phyloP scores from a whole-genome alignment of 2,329 filamentous ascomycete species.

The Byssothecium circinans region DNA sequence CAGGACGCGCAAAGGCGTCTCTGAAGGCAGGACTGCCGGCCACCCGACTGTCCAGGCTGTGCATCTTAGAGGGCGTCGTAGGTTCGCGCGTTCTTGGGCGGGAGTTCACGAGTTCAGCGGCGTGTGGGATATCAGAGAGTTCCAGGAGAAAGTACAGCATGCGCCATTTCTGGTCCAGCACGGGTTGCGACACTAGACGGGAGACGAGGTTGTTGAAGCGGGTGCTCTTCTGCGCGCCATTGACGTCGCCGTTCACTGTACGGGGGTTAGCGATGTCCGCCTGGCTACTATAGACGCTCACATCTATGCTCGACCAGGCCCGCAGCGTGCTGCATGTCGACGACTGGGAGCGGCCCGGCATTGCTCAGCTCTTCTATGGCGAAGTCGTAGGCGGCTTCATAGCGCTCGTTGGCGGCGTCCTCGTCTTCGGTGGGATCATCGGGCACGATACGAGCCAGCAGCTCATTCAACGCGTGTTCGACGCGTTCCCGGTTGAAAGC shows the following conservation, averaged over 20 bases:
- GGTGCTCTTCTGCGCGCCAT: conserved; percentile 68
- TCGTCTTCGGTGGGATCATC: conserved; percentile 67
- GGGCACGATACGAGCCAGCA: conserved; percentile 75
- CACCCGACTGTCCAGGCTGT: conserved; percentile 12
- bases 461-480: conserved; percentile 74
- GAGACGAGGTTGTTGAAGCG: conserved; percentile 91
- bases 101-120: conserved; percentile 15
- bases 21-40: conserved; percentile 42
- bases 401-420: conserved; percentile 67
- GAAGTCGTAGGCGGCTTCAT: conserved; percentile 62
- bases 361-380: conserved; percentile 51
- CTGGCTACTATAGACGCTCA: conserved; percentile 17
- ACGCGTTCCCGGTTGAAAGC: conserved; percentile 60
- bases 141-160: conserved; percentile 90
- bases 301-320: conserved; percentile 86
- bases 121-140: conserved; percentile 63
- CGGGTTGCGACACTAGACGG: conserved; percentile 82
- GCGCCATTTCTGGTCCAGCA: conserved; percentile 94
- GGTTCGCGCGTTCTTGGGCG: conserved; percentile 25
- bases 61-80: conserved; percentile 32
- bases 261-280: conserved; percentile 12
- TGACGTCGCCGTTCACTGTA: conserved; percentile 72
- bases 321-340: conserved; percentile 86
- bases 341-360: conserved; percentile 55
- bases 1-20: conserved; percentile 53